Base-by-base conservation (phyloP, 176 grass and related monocot genomes). In the Secale cereale region DNA sequence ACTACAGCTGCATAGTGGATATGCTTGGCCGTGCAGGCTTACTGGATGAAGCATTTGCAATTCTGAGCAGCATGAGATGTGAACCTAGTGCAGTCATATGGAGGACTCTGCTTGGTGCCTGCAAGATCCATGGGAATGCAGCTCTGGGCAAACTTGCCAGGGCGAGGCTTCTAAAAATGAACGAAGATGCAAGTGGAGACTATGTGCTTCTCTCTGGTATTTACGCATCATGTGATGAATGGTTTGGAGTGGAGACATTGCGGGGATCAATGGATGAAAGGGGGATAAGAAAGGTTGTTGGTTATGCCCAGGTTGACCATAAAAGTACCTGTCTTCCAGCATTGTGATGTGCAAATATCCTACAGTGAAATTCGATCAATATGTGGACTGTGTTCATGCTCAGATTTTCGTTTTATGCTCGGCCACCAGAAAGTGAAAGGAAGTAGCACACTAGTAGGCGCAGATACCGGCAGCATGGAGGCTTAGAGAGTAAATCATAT, bases 201-300 rank as follows among this genome's bases (percentile, higher is more conserved):
- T 93, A 90, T 82, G 73, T 93, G 17, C 45, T 90, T 78, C 81
- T 90, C 17, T 90, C 91, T 60, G 70, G 88, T 65, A 81, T 93
- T 29, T 90, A 88, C 22, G 85, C 87, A 10, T 82, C 77, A 17
- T 48, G 41, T 29, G 60, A 56, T 85, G 74, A 85, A 81, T 93
- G 91, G 88, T 29, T 69, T 45, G 80, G 57, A 46, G 78, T 90
- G 45, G 88, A 90, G 88, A 78, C 68, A 20, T 27, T 82, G 15
- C 69, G 91, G 40, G 81, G 75, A n/a, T 78, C 50, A 19, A 90
- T 90, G 91, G 82, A 90, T 54, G 75, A 31, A 87, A 90, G 82
- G 32, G 78, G 85, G 28, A 54, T 85, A 33, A 90, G 48, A 52
- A 93, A 93, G 70, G 78, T 16, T 35, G 81, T 60, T 82, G 87